phyloP scores from a whole-genome alignment of 23 red algal genomes.

The Gracilaria domingensis region DNA sequence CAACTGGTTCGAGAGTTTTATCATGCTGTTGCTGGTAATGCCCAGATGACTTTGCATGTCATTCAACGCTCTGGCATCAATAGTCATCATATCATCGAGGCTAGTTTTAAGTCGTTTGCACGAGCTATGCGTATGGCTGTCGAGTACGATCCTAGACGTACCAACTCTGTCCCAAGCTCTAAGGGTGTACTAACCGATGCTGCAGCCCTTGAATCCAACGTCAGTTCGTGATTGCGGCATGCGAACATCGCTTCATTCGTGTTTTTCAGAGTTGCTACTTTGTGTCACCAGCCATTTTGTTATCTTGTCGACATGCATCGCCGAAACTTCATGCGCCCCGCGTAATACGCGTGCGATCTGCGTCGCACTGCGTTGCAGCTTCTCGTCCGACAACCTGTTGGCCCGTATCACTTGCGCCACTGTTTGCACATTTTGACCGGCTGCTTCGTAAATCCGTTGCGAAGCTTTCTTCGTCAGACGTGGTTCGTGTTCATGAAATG shows the following conservation, averaged over 20 bases:
- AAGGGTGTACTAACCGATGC: conserved; percentile 95
- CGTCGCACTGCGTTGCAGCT: neutral
- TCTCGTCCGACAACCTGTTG: neutral
- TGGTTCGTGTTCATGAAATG: conserved; percentile 57
- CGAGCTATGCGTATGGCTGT: conserved; percentile 95
- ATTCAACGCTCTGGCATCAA: conserved; percentile 92
- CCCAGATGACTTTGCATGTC: conserved; percentile 95
- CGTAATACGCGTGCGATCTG: conserved; percentile 56
- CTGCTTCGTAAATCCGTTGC: conserved; percentile 46
- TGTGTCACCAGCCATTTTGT: conserved; percentile 57
- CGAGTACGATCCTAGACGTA: conserved; percentile 78
- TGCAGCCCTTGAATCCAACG: conserved; percentile 41
- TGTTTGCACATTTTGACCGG: neutral
- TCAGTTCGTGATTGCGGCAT: neutral
- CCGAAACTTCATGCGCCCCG: conserved; percentile 62
- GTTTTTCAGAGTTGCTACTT: neutral
- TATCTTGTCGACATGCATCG: conserved; percentile 47
- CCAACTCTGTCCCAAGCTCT: conserved; percentile 79
- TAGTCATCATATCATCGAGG: conserved; percentile 99
- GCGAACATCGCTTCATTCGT: no score
- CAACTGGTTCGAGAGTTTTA: conserved; percentile 99
- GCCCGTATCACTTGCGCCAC: neutral
- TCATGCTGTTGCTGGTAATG: conserved; percentile 82
- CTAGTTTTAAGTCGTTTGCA: conserved; percentile 98
- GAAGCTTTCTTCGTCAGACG: conserved; percentile 48